phyloP scores from a whole-genome alignment of 1,284 basidiomycete species.

The Marasmius sp. region DNA sequence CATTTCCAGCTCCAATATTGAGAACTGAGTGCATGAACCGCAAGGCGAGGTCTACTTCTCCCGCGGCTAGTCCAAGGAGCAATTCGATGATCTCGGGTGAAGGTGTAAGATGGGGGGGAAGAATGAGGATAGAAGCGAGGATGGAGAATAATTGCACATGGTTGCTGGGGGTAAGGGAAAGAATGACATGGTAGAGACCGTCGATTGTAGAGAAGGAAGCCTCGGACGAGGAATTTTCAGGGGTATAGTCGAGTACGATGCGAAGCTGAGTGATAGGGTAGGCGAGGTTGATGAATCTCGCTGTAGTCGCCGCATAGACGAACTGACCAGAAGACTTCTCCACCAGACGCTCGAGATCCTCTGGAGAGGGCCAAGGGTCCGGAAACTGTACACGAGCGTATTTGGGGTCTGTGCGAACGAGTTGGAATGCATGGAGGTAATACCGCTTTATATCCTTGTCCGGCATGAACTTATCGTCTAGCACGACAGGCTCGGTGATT shows the following conservation, averaged over 20 bases:
- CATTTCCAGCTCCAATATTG: neutral
- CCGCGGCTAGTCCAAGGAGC: neutral
- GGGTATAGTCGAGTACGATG: conserved; percentile 12
- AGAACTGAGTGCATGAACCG: neutral
- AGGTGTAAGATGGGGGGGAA: neutral
- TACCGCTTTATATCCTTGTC: neutral
- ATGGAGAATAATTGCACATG: neutral
- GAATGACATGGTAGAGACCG: conserved; percentile 7
- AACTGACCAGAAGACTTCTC: conserved; percentile 22
- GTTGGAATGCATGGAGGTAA: neutral
- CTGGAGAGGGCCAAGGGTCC: conserved; percentile 18
- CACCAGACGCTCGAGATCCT: conserved; percentile 19
- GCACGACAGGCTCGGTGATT: neutral
- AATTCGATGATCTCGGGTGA: neutral
- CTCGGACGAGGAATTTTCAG: conserved; percentile 1
- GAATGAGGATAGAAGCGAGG: neutral
- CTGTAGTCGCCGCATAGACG: conserved; percentile 24
- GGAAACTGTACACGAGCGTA: neutral
- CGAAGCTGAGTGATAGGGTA: conserved; percentile 23
- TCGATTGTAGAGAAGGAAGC: conserved; percentile 23
- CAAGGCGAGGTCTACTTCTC: neutral
- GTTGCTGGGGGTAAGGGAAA: neutral
- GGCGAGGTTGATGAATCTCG: conserved; percentile 22
- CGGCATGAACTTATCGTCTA: neutral
- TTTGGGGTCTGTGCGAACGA: neutral